A percentile compares a stretch with the other conserved stretches of the same genome.
Conservation (phyloP, 768 basidiomycete species). For the Lentinula lateritia region DNA sequence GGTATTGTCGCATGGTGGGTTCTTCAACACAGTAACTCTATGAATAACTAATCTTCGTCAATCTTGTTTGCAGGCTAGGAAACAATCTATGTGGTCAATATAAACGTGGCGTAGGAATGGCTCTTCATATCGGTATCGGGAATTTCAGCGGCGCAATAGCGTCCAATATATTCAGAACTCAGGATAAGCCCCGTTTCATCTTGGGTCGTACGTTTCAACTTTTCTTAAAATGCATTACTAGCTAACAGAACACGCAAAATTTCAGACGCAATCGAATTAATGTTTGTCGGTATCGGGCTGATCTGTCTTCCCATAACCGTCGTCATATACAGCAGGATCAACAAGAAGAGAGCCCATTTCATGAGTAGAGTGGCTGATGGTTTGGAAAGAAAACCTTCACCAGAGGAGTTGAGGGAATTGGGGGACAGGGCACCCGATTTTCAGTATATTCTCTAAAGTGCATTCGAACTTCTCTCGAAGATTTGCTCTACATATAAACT, state of each 20-base stretch:
- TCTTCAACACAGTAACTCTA: background rate
- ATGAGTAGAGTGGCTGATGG: slow-evolving; percentile 7
- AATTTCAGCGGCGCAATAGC: slow-evolving; percentile 64
- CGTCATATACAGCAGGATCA: slow-evolving; percentile 49
- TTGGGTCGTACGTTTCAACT: slow-evolving; percentile 48
- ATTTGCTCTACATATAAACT: too few species aligned
- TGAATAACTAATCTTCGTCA: slow-evolving; percentile 8
- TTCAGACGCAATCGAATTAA: slow-evolving; percentile 58
- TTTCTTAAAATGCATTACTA: background rate
- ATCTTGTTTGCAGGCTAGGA: slow-evolving; percentile 41
- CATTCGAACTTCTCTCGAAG: too few species aligned
- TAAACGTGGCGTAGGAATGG: slow-evolving; percentile 66
- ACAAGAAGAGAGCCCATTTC: slow-evolving; percentile 40
- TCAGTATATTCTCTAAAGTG: slow-evolving; percentile 6
- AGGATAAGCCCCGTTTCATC: slow-evolving; percentile 55
- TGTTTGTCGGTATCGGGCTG: slow-evolving; percentile 65
- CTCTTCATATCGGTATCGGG: slow-evolving; percentile 62
- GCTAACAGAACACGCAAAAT: background rate
- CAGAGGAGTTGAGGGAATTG: slow-evolving; percentile 10
- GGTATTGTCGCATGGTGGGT: slow-evolving; percentile 55
- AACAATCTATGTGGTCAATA: slow-evolving; percentile 66
- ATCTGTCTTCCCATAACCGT: slow-evolving; percentile 43
- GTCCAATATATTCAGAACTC: slow-evolving; percentile 53
- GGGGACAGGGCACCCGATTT: slow-evolving; percentile 8
- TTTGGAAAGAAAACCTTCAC: slow-evolving; percentile 8